A percentile compares a stretch with the other conserved stretches of the same genome.
Evolutionary conservation across 306 rosid species (phyloP).

Genomic region (Fagus crenata): DNA sequence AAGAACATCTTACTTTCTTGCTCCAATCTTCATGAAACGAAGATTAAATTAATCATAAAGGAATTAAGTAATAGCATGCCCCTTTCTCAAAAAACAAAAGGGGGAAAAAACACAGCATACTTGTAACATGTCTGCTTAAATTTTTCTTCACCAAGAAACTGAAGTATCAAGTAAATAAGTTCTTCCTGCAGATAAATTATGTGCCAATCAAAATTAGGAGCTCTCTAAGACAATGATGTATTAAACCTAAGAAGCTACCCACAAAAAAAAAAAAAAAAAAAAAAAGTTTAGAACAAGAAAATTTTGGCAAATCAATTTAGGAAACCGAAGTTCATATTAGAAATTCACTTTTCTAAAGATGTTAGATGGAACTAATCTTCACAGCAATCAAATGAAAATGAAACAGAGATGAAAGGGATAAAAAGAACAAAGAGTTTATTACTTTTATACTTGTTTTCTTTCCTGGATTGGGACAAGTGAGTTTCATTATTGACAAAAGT

Average conservation of each 20-base stretch:
- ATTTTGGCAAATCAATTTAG: too few relatives aligned
- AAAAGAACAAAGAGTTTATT: neutral
- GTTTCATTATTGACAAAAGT: constrained; percentile 26
- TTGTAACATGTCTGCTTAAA: constrained; percentile 23
- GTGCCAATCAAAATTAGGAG: neutral
- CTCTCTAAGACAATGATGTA: neutral
- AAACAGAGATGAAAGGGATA: neutral
- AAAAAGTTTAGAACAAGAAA: neutral
- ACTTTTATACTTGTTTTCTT: constrained; percentile 26
- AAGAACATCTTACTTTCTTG: constrained; percentile 25
- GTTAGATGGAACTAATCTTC: neutral
- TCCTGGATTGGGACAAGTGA: constrained; percentile 16
- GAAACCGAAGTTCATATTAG: neutral
- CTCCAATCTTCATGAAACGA: constrained; percentile 24
- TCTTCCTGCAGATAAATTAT: constrained; percentile 21
- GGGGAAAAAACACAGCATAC: neutral
- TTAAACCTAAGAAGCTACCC: neutral
- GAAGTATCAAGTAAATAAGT: constrained; percentile 22
- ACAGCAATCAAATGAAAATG: neutral
- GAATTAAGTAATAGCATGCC: neutral
- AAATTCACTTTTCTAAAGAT: constrained; percentile 5
- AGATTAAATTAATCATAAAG: neutral
- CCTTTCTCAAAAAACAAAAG: neutral
- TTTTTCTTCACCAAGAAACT: constrained; percentile 29
- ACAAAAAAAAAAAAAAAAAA: constrained; percentile 1